phyloP scores from a whole-genome alignment of 305 asterid species.

The Fraxinus velutina region DNA sequence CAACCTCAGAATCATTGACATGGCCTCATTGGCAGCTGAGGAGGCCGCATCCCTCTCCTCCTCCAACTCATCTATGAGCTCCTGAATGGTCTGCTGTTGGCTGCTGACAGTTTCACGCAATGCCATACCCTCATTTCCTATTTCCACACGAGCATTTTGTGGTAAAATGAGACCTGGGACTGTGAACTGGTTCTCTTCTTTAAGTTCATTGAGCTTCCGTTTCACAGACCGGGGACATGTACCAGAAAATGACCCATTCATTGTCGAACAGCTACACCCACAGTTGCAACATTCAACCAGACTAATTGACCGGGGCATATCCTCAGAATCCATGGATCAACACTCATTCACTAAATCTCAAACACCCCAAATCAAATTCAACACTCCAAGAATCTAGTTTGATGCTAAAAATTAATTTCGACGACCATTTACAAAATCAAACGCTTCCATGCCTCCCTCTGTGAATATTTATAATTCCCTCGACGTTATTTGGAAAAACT shows the following conservation, averaged over 20 bases:
- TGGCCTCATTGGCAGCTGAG: conserved; percentile 41
- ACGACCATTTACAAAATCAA: conserved; percentile 17
- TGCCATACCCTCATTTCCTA: conserved; percentile 65
- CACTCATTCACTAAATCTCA: not conserved
- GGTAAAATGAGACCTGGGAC: conserved; percentile 55
- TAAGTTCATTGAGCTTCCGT: conserved; percentile 57
- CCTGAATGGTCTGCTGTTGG: conserved; percentile 76
- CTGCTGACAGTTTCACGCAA: conserved; percentile 26
- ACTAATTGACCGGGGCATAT: conserved; percentile 35
- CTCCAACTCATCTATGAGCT: conserved; percentile 70
- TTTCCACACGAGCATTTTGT: conserved; percentile 69
- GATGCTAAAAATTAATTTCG: not conserved
- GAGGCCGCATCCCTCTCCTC: conserved; percentile 86
- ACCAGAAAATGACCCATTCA: conserved; percentile 46
- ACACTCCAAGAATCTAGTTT: not conserved
- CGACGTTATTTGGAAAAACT: conserved; percentile 12
- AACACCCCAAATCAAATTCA: not conserved
- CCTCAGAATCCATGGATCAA: conserved; percentile 32
- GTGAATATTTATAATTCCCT: conserved; percentile 23
- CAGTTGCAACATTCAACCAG: conserved; percentile 61
- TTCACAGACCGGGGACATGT: conserved; percentile 54
- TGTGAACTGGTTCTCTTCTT: conserved; percentile 40
- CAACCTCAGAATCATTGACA: conserved; percentile 96
- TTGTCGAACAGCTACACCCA: conserved; percentile 55
- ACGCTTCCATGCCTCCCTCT: conserved; percentile 43